Percentiles rank a stretch among this genome's conserved stretches.
Evolutionary conservation across 768 basidiomycete genomes (phyloP).

Genomic region (Mycena pura): DNA sequence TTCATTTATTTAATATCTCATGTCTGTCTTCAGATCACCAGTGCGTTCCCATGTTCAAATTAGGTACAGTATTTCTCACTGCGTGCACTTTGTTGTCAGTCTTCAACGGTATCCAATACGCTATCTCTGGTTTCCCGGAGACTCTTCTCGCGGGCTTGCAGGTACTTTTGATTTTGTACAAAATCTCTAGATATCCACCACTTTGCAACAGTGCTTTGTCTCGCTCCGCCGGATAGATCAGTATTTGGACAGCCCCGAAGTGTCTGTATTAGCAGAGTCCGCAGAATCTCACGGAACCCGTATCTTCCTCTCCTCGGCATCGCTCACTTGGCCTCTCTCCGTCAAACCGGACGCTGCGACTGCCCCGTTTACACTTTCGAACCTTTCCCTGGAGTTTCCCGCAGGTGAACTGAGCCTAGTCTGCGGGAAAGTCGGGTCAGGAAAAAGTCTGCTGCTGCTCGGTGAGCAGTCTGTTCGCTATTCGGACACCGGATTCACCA

Average conservation of each 20-base stretch:
- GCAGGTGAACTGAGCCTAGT: constrained; percentile 80
- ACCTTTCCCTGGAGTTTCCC: constrained; percentile 84
- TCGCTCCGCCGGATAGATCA: constrained; percentile 91
- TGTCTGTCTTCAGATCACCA: neutral
- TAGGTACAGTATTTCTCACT: too few species aligned
- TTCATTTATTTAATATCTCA: neutral
- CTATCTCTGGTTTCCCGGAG: constrained; percentile 68
- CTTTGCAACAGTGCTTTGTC: constrained; percentile 70
- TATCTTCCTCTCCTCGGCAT: constrained; percentile 81
- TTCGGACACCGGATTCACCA: constrained; percentile 15
- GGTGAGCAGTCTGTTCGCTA: constrained; percentile 40
- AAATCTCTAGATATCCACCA: neutral
- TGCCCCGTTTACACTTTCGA: constrained; percentile 73
- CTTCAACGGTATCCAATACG: constrained; percentile 69
- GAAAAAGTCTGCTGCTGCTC: constrained; percentile 82
- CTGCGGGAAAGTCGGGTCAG: constrained; percentile 90
- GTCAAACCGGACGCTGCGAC: constrained; percentile 38
- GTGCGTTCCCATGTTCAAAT: too few species aligned
- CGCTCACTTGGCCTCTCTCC: constrained; percentile 76
- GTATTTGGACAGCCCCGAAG: constrained; percentile 79
- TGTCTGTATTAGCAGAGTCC: constrained; percentile 60
- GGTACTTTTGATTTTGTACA: too few species aligned
- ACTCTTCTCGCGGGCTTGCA: constrained; percentile 71
- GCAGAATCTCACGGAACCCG: constrained; percentile 60
- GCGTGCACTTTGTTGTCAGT: too few species aligned